phyloP scores from a whole-genome alignment of 169 alveolate species.

The Plasmodium gonderi region DNA sequence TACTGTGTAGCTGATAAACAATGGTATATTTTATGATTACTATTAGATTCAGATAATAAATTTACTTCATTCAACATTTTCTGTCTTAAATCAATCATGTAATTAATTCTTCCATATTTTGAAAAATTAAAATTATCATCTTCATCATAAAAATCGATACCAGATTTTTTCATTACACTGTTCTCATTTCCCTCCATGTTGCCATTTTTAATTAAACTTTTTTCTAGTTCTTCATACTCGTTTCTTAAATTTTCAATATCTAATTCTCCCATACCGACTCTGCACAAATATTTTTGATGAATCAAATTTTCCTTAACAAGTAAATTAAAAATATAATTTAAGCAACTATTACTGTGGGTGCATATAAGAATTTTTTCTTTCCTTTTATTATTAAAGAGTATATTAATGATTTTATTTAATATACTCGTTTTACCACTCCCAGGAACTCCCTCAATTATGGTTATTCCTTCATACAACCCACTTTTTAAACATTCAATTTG shows the following conservation, averaged over 20 bases:
- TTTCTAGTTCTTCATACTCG: conserved; percentile 61
- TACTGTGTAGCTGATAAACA: conserved; percentile 78
- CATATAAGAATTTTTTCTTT: conserved; percentile 90
- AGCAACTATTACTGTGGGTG: conserved; percentile 91
- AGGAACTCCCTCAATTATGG: conserved; percentile 95
- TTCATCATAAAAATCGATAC: conserved; percentile 52
- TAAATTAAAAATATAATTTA: conserved; percentile 93
- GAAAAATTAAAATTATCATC: conserved; percentile 83
- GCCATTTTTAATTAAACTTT: conserved; percentile 8
- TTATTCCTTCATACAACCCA: conserved; percentile 92
- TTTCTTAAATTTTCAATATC: conserved; percentile 80
- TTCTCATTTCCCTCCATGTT: neutral
- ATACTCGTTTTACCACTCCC: conserved; percentile 94
- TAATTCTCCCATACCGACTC: conserved; percentile 93
- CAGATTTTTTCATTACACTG: neutral
- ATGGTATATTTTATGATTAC: conserved; percentile 76
- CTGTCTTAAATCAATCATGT: conserved; percentile 85
- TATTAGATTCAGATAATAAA: conserved; percentile 74
- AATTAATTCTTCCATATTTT: conserved; percentile 91
- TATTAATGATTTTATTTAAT: conserved; percentile 92
- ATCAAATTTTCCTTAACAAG: conserved; percentile 88
- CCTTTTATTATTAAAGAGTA: conserved; percentile 90
- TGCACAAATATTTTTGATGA: conserved; percentile 91
- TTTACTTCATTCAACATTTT: conserved; percentile 79
- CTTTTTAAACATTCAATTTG: conserved; percentile 91